Evolutionary conservation across 75 land plant species (phyloP), one percentile per base, ranked within the genome.

Genomic region (Azolla pinnata): DNA sequence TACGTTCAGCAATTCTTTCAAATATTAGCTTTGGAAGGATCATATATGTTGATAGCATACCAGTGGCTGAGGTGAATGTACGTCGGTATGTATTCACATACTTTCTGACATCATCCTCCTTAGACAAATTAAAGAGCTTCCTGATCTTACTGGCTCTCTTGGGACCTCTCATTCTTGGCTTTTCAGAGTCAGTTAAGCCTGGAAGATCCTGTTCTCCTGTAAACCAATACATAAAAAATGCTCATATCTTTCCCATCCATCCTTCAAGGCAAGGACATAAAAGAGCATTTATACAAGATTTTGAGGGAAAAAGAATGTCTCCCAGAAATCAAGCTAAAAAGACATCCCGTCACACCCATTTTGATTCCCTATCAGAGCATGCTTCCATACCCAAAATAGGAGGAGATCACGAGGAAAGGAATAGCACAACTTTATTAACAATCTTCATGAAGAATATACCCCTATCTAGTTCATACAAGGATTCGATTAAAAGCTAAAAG

Each of bases 91-190:
- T 87, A 64, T 87, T 87, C 10, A 86, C 91, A 57, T 87, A 84
- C 59, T 87, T 87, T 33, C 82, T 38, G 28, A 84, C 91, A 72
- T 87, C 91, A 75, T 87, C 87, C 23, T 81, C 88, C 73, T 81
- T 81, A 34, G 81, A 68, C 26, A 83, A 80, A 63, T 87, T 83
- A 50, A 87, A 87, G 26, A 84, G 75, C 63, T 87, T 87, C 35
- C 91, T 54, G 64, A 87, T 83, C 72, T 87, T 87, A 4, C 79
- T 81, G 25, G 91, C 87, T 60, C 88, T 87, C 75, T 87, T 87
- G 19, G 91, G 88, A 2, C 91, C 91, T 46, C 91, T 67, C 88
- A 83, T 83, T 32, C 87, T 80, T 28, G 91, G 91, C 74, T 84
- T 84, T 73, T 87, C 91, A 56, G 70, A 70, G 48, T 81, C 91